Conservation (phyloP, 1,284 basidiomycete species). For the Pholiota adiposa region DNA sequence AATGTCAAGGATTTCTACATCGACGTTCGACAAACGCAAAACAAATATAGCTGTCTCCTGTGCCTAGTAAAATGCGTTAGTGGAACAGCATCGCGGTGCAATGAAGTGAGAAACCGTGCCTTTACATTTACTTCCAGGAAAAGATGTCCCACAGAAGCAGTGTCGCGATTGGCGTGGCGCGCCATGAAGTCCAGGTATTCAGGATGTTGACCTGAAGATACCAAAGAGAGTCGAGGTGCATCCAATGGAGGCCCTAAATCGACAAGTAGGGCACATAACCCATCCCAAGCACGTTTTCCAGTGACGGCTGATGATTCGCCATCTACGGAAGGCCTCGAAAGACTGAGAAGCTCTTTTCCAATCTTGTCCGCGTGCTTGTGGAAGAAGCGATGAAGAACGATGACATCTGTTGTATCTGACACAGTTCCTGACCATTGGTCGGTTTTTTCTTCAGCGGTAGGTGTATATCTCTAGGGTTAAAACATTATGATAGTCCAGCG, state of each 20-base stretch:
- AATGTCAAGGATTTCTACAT: constrained; percentile 85
- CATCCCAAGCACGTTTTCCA: constrained; percentile 80
- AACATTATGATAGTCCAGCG: not conserved
- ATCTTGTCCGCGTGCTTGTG: constrained; percentile 84
- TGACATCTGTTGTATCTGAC: constrained; percentile 80
- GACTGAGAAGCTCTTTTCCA: constrained; percentile 80
- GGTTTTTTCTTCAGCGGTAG: constrained; percentile 55
- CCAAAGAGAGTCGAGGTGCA: constrained; percentile 56
- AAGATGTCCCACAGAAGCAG: constrained; percentile 63
- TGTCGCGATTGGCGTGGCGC: constrained; percentile 66
- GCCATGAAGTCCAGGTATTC: constrained; percentile 74
- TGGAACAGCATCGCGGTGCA: not conserved
- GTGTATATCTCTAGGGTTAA: constrained; percentile 55
- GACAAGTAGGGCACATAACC: constrained; percentile 75
- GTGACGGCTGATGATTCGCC: constrained; percentile 58
- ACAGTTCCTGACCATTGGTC: constrained; percentile 77
- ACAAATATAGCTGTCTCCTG: constrained; percentile 62
- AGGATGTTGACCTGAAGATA: constrained; percentile 56
- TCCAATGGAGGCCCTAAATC: constrained; percentile 78
- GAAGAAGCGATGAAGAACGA: constrained; percentile 83
- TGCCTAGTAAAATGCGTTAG: not conserved
- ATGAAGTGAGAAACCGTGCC: not conserved
- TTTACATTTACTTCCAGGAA: constrained; percentile 66
- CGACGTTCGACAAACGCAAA: constrained; percentile 67
- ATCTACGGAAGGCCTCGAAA: constrained; percentile 65